A percentile compares a stretch with the other conserved stretches of the same genome.
Conservation (phyloP, 441 rosid species). For the Brassica hybrid region DNA sequence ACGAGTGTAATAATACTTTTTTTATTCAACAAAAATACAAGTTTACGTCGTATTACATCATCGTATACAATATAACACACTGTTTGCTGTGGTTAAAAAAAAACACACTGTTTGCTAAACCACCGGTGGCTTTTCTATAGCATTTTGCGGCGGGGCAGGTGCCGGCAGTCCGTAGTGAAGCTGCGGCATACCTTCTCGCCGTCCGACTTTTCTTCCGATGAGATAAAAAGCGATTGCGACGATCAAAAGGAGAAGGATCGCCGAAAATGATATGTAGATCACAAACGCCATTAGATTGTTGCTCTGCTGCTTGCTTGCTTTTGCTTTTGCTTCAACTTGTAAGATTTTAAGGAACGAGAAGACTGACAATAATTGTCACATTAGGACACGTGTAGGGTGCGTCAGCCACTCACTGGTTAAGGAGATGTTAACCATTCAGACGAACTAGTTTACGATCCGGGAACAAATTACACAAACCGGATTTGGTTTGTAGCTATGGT, state of each 20-base stretch:
- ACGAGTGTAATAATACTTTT: not conserved
- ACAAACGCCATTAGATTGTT: constrained; percentile 35
- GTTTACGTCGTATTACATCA: constrained; percentile 30
- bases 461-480: constrained; percentile 42
- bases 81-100: not conserved
- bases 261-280: constrained; percentile 40
- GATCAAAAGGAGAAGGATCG: constrained; percentile 42
- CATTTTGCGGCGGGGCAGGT: constrained; percentile 38
- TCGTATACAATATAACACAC: not conserved
- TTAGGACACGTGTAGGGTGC: constrained; percentile 25
- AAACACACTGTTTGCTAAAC: constrained; percentile 16
- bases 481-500: constrained; percentile 41
- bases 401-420: not conserved
- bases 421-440: constrained; percentile 41
- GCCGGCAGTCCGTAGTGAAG: constrained; percentile 26
- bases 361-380: not conserved
- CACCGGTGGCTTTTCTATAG: constrained; percentile 18
- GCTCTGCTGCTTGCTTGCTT: not conserved
- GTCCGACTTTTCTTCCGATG: constrained; percentile 36
- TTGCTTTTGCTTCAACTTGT: not conserved
- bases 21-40: not conserved
- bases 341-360: not conserved
- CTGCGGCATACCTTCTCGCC: constrained; percentile 33
- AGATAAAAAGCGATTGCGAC: constrained; percentile 41
- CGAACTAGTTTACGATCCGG: constrained; percentile 25